phyloP scores from a whole-genome alignment of 2,329 filamentous ascomycete genomes.

The Mycosphaerella sp. region DNA sequence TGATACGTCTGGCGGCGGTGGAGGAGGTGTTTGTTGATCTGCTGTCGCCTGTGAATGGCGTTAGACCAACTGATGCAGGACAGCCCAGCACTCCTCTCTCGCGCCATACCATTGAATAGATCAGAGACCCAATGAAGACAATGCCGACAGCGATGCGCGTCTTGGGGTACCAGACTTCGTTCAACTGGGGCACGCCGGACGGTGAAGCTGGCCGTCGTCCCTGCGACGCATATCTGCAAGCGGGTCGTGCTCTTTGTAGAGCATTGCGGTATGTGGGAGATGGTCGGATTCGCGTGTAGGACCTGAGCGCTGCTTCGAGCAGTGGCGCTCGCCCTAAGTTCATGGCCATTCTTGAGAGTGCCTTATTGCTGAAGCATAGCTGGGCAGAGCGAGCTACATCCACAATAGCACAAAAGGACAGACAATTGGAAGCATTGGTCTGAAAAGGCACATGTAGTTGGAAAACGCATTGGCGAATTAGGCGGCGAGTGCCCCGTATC shows the following conservation, averaged over 20 bases:
- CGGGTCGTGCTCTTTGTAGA: conserved; percentile 14
- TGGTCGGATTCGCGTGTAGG: conserved; percentile 20
- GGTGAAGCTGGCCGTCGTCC: conserved; percentile 21
- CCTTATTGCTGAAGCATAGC: not conserved
- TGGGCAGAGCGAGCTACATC: too few species aligned
- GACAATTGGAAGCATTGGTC: too few species aligned
- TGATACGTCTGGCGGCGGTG: not conserved
- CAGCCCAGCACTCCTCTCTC: not conserved
- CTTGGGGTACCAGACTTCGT: conserved; percentile 37
- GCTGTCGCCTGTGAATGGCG: conserved; percentile 33
- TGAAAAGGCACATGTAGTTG: too few species aligned
- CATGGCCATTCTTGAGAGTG: conserved; percentile 11
- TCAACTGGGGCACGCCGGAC: conserved; percentile 33
- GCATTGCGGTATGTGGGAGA: conserved; percentile 22
- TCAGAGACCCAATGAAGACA: conserved; percentile 48
- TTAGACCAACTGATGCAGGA: not conserved
- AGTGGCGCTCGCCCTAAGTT: conserved; percentile 21
- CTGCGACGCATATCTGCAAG: conserved; percentile 26
- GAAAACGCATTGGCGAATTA: too few species aligned
- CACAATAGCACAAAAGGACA: not conserved
- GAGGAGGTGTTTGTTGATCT: conserved; percentile 24
- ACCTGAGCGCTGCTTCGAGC: conserved; percentile 21
- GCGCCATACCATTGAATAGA: conserved; percentile 53
- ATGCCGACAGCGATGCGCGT: conserved; percentile 44
- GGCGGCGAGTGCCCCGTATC: too few species aligned